phyloP scores from a whole-genome alignment of 2,329 filamentous ascomycete genomes.

The Fragosphaeria purpurea region DNA sequence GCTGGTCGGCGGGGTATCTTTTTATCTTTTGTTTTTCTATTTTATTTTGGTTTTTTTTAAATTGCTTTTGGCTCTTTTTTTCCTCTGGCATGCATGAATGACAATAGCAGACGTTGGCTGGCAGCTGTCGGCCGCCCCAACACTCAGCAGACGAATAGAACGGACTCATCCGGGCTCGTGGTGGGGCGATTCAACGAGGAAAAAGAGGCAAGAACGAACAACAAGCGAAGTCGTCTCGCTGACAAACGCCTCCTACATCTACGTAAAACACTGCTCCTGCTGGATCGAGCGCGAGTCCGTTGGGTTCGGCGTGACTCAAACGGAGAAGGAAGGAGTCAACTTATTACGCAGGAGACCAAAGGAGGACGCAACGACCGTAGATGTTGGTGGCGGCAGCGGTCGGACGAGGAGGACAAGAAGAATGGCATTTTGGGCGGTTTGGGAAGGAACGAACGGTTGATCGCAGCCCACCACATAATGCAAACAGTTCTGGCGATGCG shows the following conservation, averaged over 20 bases:
- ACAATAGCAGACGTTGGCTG: background rate
- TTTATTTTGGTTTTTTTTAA: too few relatives aligned
- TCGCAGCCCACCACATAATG: too few relatives aligned
- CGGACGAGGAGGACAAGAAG: background rate
- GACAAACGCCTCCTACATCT: too few relatives aligned
- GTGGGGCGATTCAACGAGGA: background rate
- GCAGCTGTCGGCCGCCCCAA: background rate
- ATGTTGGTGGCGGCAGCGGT: too few relatives aligned
- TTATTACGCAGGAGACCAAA: background rate
- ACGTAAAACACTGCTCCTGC: too few relatives aligned
- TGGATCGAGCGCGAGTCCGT: too few relatives aligned
- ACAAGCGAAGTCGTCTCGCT: too few relatives aligned
- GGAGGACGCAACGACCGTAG: too few relatives aligned
- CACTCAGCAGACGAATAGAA: slow-evolving; percentile 4
- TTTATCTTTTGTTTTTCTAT: slow-evolving; percentile 1
- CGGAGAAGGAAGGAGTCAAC: background rate
- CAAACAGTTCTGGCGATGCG: background rate
- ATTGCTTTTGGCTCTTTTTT: background rate
- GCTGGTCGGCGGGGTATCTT: slow-evolving; percentile 10
- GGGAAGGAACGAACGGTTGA: too few relatives aligned
- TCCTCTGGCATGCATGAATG: background rate
- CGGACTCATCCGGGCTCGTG: slow-evolving; percentile 4
- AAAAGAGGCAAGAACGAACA: too few relatives aligned
- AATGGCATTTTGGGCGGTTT: background rate
- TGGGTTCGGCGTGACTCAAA: too few relatives aligned